A percentile compares a stretch with the other conserved stretches of the same genome.
phyloP scores from a whole-genome alignment of 108 stramenopile genomes.

The Poteriospumella lacustris region DNA sequence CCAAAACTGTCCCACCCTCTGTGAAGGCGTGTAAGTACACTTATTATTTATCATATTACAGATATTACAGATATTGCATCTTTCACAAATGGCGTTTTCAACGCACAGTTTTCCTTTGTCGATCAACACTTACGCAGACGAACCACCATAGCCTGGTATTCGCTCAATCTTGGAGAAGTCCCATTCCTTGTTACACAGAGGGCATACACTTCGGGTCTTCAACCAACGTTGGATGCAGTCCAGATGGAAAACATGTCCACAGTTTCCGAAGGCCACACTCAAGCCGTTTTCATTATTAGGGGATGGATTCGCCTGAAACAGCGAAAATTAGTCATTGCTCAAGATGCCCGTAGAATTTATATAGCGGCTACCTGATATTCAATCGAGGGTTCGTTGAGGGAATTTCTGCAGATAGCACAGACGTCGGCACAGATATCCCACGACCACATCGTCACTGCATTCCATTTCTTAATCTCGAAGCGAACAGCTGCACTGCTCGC shows the following conservation, averaged over 20 bases:
- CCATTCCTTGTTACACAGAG: constrained; percentile 99
- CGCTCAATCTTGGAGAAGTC: constrained; percentile 96
- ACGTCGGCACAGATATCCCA: constrained; percentile 99
- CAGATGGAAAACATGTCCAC: constrained; percentile 97
- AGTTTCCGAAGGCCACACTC: constrained; percentile 94
- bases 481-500: constrained; percentile 43
- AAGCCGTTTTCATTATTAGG: constrained; percentile 94
- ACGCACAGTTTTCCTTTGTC: no score
- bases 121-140: no score
- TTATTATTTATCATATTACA: no score
- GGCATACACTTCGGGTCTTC: constrained; percentile 90
- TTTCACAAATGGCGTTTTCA: no score
- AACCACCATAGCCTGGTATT: constrained; percentile 55
- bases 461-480: constrained; percentile 74
- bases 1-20: no score
- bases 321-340: not conserved
- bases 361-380: constrained; percentile 81
- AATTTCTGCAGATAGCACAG: constrained; percentile 98
- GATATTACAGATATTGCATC: no score
- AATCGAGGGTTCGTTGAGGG: constrained; percentile 94
- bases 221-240: constrained; percentile 99
- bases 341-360: no score
- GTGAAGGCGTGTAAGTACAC: no score
- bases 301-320: constrained; percentile 73
- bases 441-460: constrained; percentile 96